phyloP scores from a whole-genome alignment of 2,329 filamentous ascomycete species.

The Botrytis porri region DNA sequence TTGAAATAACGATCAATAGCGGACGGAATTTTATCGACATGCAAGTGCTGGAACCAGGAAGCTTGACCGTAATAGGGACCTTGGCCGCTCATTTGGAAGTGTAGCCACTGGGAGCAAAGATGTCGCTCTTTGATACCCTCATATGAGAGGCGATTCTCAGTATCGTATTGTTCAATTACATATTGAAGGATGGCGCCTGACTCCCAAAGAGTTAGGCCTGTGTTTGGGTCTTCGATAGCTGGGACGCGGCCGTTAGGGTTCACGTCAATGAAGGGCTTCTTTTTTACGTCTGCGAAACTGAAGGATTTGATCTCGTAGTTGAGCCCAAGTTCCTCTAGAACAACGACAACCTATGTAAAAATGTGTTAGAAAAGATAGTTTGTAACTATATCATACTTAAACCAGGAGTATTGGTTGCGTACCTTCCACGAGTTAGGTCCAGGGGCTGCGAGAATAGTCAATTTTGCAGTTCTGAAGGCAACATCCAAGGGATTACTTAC shows the following conservation, averaged over 20 bases:
- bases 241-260: slow-evolving; percentile 37
- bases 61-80: slow-evolving; percentile 44
- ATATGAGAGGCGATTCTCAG: slow-evolving; percentile 37
- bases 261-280: slow-evolving; percentile 38
- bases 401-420: not conserved
- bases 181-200: slow-evolving; percentile 48
- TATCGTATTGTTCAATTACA: slow-evolving; percentile 44
- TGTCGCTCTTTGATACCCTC: slow-evolving; percentile 26
- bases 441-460: not conserved
- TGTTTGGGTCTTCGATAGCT: slow-evolving; percentile 41
- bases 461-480: too few species aligned
- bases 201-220: slow-evolving; percentile 46
- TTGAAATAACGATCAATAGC: too few species aligned
- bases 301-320: slow-evolving; percentile 41
- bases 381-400: too few species aligned
- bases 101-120: slow-evolving; percentile 38
- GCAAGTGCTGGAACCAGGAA: slow-evolving; percentile 28
- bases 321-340: slow-evolving; percentile 45
- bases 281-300: slow-evolving; percentile 42
- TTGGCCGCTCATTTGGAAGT: slow-evolving; percentile 42
- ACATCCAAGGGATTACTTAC: too few species aligned
- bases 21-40: too few species aligned
- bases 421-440: slow-evolving; percentile 1
- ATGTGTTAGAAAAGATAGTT: too few species aligned
- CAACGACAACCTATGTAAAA: slow-evolving; percentile 39